phyloP scores from a whole-genome alignment of 495 filamentous ascomycete genomes.

The Chaetomium cochliodes region DNA sequence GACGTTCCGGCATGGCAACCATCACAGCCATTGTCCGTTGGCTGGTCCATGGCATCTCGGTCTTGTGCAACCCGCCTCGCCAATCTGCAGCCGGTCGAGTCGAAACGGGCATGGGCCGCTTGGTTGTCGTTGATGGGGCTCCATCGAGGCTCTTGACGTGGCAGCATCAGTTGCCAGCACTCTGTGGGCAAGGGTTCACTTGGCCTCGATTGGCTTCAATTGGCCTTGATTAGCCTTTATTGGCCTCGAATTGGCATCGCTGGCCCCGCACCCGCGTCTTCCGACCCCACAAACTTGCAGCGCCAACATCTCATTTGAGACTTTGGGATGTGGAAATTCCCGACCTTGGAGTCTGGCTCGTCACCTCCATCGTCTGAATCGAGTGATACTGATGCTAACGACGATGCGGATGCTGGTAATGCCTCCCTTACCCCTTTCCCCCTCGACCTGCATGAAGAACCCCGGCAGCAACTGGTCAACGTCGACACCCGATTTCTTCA shows the following conservation, averaged over 20 bases:
- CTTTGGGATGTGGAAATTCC: background rate
- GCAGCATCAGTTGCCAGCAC: conserved; percentile 32
- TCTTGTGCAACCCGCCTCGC: conserved; percentile 20
- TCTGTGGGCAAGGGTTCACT: conserved; percentile 13
- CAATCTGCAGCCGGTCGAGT: conserved; percentile 2
- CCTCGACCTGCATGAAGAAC: conserved; percentile 3
- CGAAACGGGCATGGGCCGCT: conserved; percentile 20
- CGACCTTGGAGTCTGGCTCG: too few relatives aligned
- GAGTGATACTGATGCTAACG: background rate
- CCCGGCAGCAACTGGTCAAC: background rate
- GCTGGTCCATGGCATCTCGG: conserved; percentile 5
- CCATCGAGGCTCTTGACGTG: conserved; percentile 34
- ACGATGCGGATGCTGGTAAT: background rate
- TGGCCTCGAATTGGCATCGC: conserved; percentile 9
- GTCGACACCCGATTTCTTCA: conserved; percentile 12
- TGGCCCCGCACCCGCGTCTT: conserved; percentile 7
- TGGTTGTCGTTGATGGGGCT: conserved; percentile 17
- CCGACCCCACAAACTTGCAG: conserved; percentile 11
- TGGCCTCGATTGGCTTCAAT: conserved; percentile 21
- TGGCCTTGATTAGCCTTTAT: conserved; percentile 17
- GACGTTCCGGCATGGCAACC: conserved; percentile 19
- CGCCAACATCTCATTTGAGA: background rate
- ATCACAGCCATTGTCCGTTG: background rate
- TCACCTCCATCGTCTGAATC: too few relatives aligned
- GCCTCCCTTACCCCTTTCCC: background rate